phyloP scores from a whole-genome alignment of 306 rosid species.

The Gillenia trifoliata region DNA sequence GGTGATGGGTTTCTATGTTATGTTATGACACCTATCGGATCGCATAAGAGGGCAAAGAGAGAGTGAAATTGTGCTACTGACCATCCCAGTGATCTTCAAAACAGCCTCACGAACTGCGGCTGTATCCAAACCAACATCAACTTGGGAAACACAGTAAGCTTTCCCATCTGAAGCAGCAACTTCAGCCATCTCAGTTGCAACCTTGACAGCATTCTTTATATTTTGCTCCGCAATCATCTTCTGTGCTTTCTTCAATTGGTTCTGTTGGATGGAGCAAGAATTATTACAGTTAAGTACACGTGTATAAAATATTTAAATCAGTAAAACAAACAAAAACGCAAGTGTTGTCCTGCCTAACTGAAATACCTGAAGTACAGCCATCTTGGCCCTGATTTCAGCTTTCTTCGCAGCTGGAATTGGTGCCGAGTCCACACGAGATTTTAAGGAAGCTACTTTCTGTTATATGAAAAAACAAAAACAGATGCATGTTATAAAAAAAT shows the following conservation, averaged over 20 bases:
- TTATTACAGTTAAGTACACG: not conserved
- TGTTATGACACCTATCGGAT: not conserved
- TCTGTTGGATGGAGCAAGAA: conserved; percentile 31
- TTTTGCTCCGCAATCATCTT: conserved; percentile 87
- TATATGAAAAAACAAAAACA: not conserved
- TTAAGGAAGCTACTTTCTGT: conserved; percentile 78
- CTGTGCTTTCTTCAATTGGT: conserved; percentile 74
- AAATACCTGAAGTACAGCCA: conserved; percentile 66
- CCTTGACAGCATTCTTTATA: conserved; percentile 62
- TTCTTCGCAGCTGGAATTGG: conserved; percentile 86
- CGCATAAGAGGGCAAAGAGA: conserved; percentile 5
- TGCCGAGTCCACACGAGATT: conserved; percentile 68
- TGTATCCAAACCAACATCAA: conserved; percentile 82
- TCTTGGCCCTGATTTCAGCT: conserved; percentile 72
- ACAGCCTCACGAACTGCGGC: conserved; percentile 99
- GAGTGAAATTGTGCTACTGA: conserved; percentile 17
- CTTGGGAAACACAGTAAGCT: conserved; percentile 65
- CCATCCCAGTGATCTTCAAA: conserved; percentile 70
- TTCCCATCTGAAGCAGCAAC: conserved; percentile 63
- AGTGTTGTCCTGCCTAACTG: not conserved
- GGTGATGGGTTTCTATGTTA: not conserved
- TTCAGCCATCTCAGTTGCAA: conserved; percentile 66
- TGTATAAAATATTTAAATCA: not conserved
- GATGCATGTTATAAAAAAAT: not conserved
- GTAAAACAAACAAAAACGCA: not conserved